phyloP scores from a whole-genome alignment of 306 rosid genomes.

The Begonia masoniana region DNA sequence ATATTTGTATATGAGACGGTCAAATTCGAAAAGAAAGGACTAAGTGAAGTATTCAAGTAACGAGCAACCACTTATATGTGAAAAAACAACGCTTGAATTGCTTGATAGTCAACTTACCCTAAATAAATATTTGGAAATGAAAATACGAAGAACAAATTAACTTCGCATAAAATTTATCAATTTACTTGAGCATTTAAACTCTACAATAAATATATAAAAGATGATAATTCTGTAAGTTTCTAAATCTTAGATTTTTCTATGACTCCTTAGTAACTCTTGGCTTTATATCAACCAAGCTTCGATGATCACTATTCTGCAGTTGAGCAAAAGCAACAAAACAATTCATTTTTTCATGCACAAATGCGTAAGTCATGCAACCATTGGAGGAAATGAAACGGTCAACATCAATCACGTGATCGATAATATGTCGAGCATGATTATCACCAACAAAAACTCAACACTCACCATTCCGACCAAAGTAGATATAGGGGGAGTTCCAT shows the following conservation, averaged over 20 bases:
- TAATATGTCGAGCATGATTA: neutral
- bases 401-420: neutral
- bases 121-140: too few relatives aligned
- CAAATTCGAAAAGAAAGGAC: too few relatives aligned
- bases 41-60: too few relatives aligned
- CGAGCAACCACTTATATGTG: too few relatives aligned
- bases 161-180: too few relatives aligned
- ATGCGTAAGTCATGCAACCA: neutral
- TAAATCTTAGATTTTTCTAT: constrained; percentile 82
- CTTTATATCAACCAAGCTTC: constrained; percentile 75
- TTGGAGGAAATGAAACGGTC: neutral
- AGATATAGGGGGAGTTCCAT: too few relatives aligned
- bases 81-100: neutral
- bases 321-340: constrained; percentile 8
- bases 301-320: constrained; percentile 67
- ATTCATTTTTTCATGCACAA: constrained; percentile 6
- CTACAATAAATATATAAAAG: too few relatives aligned
- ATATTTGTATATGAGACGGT: too few relatives aligned
- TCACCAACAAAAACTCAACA: constrained; percentile 5
- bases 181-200: too few relatives aligned
- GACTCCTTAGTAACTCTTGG: too few relatives aligned
- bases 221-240: constrained; percentile 86
- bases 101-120: too few relatives aligned
- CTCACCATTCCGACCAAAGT: constrained; percentile 82
- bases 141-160: too few relatives aligned